These are phyloP conservation scores for Colletotrichum lentis DNA, from an alignment of 2,329 filamentous ascomycete genomes.

Conservation along the genomic window DNA sequence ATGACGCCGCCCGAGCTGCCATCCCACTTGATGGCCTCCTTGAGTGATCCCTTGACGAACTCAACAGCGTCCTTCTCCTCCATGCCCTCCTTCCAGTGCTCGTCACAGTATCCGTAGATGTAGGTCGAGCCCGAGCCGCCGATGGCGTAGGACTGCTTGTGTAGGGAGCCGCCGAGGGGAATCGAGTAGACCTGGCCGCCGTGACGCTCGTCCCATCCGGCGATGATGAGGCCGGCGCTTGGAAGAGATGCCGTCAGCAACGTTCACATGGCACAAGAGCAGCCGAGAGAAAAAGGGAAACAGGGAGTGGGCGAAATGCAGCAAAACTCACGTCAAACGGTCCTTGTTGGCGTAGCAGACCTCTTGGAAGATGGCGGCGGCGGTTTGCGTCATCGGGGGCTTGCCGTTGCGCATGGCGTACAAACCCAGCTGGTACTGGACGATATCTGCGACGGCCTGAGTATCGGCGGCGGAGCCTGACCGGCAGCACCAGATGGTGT, in stretches of 20 bases:
- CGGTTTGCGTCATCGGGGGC: slow-evolving; percentile 91
- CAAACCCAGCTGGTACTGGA: slow-evolving; percentile 93
- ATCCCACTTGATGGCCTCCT: slow-evolving; percentile 99
- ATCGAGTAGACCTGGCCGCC: slow-evolving; percentile 98
- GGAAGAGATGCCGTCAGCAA: background rate
- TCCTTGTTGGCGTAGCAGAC: slow-evolving; percentile 99
- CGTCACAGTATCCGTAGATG: slow-evolving; percentile 98
- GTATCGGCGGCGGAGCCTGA: slow-evolving; percentile 98
- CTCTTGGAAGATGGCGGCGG: slow-evolving; percentile 96
- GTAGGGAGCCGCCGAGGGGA: slow-evolving; percentile 92
- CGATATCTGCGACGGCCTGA: slow-evolving; percentile 96
- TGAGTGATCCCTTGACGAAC: slow-evolving; percentile 90
- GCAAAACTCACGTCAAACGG: slow-evolving; percentile 73
- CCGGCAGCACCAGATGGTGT: slow-evolving; percentile 99
- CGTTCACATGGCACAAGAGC: background rate
- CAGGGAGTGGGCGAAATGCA: too few species aligned
- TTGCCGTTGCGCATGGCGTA: slow-evolving; percentile 91
- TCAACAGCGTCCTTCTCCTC: slow-evolving; percentile 87
- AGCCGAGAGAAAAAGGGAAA: too few species aligned
- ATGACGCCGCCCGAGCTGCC: slow-evolving; percentile 98
- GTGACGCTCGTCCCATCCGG: slow-evolving; percentile 94
- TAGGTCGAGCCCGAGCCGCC: slow-evolving; percentile 97
- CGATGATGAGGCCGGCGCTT: slow-evolving; percentile 96
- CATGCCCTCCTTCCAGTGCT: slow-evolving; percentile 95
- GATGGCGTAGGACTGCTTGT: slow-evolving; percentile 96